A percentile compares a stretch with the other conserved stretches of the same genome.
Evolutionary conservation across 306 rosid species (phyloP).

Genomic region (Aeschynomene evenia): DNA sequence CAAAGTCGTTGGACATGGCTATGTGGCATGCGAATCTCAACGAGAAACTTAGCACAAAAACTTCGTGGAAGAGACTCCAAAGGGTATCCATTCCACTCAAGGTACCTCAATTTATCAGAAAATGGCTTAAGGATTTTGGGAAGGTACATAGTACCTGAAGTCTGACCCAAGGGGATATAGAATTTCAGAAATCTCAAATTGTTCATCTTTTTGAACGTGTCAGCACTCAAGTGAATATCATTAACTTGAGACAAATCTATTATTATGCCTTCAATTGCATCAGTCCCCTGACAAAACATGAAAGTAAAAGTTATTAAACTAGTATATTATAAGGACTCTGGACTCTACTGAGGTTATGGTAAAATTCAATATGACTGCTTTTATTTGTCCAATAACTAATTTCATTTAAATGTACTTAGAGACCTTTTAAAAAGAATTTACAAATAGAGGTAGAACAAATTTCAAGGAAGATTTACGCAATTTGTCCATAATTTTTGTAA

Average conservation of each 20-base stretch:
- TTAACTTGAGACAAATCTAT: background rate
- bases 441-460: no score
- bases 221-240: background rate
- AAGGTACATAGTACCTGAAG: background rate
- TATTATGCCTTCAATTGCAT: conserved; percentile 5
- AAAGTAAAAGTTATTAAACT: no score
- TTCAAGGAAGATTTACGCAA: no score
- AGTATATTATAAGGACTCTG: no score
- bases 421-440: no score
- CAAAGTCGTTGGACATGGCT: conserved; percentile 10
- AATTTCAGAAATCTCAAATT: conserved; percentile 1
- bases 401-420: no score
- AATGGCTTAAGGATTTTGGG: background rate
- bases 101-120: background rate
- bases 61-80: background rate
- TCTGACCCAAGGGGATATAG: background rate
- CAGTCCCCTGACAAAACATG: conserved; percentile 14
- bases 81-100: conserved; percentile 20
- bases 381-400: no score
- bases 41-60: background rate
- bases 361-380: no score
- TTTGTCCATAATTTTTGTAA: no score
- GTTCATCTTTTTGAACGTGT: background rate
- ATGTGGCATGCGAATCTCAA: conserved; percentile 1
- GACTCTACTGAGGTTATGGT: no score